Evolutionary conservation across 2,329 filamentous ascomycete genomes (phyloP).

Genomic region (Talaromyces sp.): DNA sequence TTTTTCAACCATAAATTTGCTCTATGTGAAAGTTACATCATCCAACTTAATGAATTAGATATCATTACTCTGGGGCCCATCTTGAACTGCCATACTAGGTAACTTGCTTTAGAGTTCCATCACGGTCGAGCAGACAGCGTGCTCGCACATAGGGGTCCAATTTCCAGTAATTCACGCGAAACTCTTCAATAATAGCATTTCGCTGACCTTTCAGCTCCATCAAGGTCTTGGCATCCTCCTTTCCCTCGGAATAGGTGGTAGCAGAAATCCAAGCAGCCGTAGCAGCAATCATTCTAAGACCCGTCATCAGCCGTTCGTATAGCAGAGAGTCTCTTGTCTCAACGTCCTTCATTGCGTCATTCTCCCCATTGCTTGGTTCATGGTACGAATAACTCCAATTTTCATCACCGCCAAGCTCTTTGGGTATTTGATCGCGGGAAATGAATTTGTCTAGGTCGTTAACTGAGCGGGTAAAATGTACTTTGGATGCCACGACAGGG

Average conservation of each 20-base stretch:
- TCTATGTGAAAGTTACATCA: too few species aligned
- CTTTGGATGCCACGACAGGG: conserved; percentile 88
- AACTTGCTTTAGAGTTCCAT: not conserved
- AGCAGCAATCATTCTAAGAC: conserved; percentile 70
- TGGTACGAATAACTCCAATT: conserved; percentile 79
- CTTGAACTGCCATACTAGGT: not conserved
- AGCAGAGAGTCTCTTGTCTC: conserved; percentile 61
- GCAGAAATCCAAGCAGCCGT: conserved; percentile 60
- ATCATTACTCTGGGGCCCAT: too few species aligned
- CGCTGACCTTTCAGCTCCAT: conserved; percentile 44
- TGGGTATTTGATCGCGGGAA: conserved; percentile 66
- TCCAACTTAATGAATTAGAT: too few species aligned
- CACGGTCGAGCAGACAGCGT: conserved; percentile 75
- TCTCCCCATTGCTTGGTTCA: conserved; percentile 76
- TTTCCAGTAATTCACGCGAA: conserved; percentile 79
- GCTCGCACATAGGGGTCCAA: conserved; percentile 84
- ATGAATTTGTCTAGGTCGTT: conserved; percentile 78
- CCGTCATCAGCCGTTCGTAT: conserved; percentile 62
- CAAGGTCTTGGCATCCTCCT: not conserved
- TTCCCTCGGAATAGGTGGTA: not conserved
- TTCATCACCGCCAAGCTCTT: conserved; percentile 81
- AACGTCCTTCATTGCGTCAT: conserved; percentile 69
- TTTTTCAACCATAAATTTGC: too few species aligned
- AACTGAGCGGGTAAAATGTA: conserved; percentile 81
- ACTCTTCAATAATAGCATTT: conserved; percentile 61